Evolutionary conservation across 495 filamentous ascomycete species (phyloP), one percentile per base, ranked within the genome.

Genomic region (Penicillium goetzii): DNA sequence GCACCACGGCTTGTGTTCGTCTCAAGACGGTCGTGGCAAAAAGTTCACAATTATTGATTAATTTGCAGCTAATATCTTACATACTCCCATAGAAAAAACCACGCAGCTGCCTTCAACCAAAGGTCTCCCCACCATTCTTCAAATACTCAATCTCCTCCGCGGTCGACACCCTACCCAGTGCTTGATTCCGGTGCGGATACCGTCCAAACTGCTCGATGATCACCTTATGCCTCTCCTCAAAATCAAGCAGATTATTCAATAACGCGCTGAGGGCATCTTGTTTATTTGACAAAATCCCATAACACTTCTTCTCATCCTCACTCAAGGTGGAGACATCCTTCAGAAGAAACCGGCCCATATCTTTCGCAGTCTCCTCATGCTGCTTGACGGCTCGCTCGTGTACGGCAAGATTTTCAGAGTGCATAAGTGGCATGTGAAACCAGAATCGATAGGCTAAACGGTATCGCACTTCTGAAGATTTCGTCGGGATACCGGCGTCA

Each of bases 341-440:
- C 2, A 32, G 34, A n/a, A 73, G 12, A 10, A 73, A 58, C 1
- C 57, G 64, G 6, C 66, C 58, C 14, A 73, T 14, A 43, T 73
- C 71, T 19, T 21, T 59, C 8, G 64, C 60, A 3, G 52, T 73
- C 34, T 67, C 64, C 11, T 67, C 68, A 17, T 73, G 69, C 45
- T 61, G 38, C n/a, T 64, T 38, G 10, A 72, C 10, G 2, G 68
- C 68, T 52, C 61, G 36, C 34, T 74, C 64, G 41, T 78, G 75
- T 11, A 70, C 61, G 34, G 33, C 52, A 40, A 74, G 34, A 23
- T 66, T 58, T 61, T 76, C 75, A 8, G 70, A 72, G 45, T 77
- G 73, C 75, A 77, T 74, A 4, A 77, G 53, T 0, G 75, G 75
- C 33, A 77, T 43, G 38, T 73, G 63, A 53, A 77, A 77, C 75